Conservation (phyloP, 768 basidiomycete genomes). For the Russula lepida region DNA sequence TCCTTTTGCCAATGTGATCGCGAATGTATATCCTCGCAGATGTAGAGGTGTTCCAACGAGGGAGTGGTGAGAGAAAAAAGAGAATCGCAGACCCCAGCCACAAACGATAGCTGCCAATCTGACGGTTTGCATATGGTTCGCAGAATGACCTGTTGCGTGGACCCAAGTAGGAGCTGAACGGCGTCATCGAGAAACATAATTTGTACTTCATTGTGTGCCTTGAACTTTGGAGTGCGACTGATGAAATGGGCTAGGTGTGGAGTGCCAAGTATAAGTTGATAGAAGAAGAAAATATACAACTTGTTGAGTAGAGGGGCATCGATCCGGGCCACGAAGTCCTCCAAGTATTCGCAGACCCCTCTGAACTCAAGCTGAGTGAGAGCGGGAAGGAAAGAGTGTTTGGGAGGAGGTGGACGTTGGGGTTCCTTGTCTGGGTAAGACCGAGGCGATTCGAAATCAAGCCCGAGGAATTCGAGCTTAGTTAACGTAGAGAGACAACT, state of each 20-base stretch:
- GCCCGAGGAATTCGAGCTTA: not conserved
- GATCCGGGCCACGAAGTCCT: not conserved
- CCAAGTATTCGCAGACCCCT: not conserved
- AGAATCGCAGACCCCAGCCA: not conserved
- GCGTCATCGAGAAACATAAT: not conserved
- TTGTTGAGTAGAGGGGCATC: not conserved
- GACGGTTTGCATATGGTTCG: not conserved
- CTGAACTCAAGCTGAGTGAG: not conserved
- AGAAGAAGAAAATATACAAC: not conserved
- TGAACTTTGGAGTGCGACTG: not conserved
- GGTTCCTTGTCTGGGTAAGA: too few species aligned
- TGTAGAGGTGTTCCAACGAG: not conserved
- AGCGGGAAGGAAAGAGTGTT: not conserved
- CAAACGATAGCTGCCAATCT: not conserved
- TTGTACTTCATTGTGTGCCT: not conserved
- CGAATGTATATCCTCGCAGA: not conserved
- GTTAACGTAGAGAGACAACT: not conserved
- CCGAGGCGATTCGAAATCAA: not conserved
- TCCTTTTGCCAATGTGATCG: not conserved
- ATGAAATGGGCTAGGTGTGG: not conserved
- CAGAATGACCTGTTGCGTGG: too few species aligned
- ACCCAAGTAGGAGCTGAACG: too few species aligned
- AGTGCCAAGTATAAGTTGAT: not conserved
- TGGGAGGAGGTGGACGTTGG: not conserved
- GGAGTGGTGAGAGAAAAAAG: not conserved